phyloP scores from a whole-genome alignment of 371 early-diverging fungal species.

The Mortierella sp. region DNA sequence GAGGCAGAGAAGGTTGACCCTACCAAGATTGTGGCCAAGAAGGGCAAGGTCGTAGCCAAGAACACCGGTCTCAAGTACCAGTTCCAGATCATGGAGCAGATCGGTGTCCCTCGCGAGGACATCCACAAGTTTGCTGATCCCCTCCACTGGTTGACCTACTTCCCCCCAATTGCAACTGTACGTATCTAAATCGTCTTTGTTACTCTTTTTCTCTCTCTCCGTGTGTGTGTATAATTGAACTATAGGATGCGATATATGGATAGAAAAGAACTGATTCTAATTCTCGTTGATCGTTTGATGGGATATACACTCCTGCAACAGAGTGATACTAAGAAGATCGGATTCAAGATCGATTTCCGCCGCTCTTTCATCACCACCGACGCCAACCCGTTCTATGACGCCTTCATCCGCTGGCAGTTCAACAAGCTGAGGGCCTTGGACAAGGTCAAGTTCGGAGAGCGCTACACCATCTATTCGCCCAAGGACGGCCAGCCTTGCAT shows the following conservation, averaged over 20 bases:
- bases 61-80: conserved; percentile 89
- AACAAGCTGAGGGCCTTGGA: conserved; percentile 84
- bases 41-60: conserved; percentile 93
- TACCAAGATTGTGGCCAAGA: conserved; percentile 79
- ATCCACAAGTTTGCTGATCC: conserved; percentile 97
- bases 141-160: conserved; percentile 96
- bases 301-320: conserved; percentile 21
- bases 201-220: no score
- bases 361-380: conserved; percentile 99
- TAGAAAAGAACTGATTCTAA: background rate
- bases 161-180: conserved; percentile 91
- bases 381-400: conserved; percentile 99
- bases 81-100: conserved; percentile 95
- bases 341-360: conserved; percentile 98
- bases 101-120: conserved; percentile 92
- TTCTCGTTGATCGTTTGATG: background rate
- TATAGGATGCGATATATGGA: no score
- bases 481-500: conserved; percentile 99
- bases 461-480: conserved; percentile 99
- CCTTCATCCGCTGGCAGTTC: conserved; percentile 99
- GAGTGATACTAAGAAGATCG: conserved; percentile 87
- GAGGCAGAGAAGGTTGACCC: conserved; percentile 59
- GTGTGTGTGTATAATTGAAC: no score
- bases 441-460: conserved; percentile 98
- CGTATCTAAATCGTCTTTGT: no score